Conservation (phyloP, 352 stramenopile genomes). For the Globisporangium abappressorium region DNA sequence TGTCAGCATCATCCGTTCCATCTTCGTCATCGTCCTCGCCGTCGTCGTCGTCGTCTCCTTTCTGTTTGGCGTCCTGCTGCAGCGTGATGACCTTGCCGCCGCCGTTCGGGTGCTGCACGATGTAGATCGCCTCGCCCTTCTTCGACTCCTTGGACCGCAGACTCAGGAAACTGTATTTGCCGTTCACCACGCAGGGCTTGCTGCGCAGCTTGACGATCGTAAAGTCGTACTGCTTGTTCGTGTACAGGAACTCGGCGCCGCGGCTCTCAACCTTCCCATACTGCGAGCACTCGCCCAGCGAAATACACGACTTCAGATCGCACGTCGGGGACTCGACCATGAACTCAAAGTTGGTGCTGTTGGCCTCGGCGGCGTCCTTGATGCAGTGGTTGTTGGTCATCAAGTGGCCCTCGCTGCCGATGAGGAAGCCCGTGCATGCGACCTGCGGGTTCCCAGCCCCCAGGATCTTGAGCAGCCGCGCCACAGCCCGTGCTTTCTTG, state of each 20-base stretch:
- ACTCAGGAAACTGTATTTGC: conserved; percentile 36
- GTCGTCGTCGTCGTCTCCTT: conserved; percentile 15
- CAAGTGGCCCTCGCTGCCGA: conserved; percentile 42
- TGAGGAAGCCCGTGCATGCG: conserved; percentile 42
- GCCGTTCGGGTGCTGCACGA: conserved; percentile 46
- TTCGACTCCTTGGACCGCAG: conserved; percentile 25
- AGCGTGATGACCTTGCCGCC: conserved; percentile 35
- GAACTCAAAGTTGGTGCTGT: conserved; percentile 34
- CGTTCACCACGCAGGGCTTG: conserved; percentile 26
- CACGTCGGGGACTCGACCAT: conserved; percentile 35
- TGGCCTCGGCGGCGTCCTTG: conserved; percentile 21
- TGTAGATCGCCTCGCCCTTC: conserved; percentile 43
- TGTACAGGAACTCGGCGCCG: conserved; percentile 24
- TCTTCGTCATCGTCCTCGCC: conserved; percentile 25
- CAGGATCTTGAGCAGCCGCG: conserved; percentile 33
- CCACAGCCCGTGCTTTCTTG: conserved; percentile 28
- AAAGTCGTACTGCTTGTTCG: conserved; percentile 36
- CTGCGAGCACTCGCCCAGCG: conserved; percentile 29
- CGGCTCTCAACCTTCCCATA: conserved; percentile 23
- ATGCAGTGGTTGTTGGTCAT: conserved; percentile 59
- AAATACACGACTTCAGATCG: conserved; percentile 23
- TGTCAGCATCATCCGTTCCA: conserved; percentile 2
- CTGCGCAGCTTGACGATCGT: conserved; percentile 38
- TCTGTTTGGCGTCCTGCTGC: conserved; percentile 28
- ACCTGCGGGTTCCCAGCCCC: conserved; percentile 14